Conservation (phyloP, 306 rosid species). For the Alnus rubra region DNA sequence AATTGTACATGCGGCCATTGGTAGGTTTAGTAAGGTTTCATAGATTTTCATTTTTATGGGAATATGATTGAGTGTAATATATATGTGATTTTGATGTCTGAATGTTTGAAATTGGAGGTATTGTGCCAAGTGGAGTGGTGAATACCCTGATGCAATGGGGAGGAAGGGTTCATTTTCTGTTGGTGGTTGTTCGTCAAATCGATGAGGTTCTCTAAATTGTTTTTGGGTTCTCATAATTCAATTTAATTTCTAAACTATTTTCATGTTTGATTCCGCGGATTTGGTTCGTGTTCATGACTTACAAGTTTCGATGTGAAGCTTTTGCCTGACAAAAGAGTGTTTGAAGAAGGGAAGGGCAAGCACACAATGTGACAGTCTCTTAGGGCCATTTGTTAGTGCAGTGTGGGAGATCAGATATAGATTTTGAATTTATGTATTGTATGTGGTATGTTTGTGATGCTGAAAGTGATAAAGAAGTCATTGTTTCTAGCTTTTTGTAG, state of each 20-base stretch:
- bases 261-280: background rate
- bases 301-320: background rate
- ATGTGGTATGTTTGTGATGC: slow-evolving; percentile 13
- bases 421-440: background rate
- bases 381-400: slow-evolving; percentile 15
- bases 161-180: slow-evolving; percentile 75
- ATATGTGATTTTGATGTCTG: background rate
- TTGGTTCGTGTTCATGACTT: no score
- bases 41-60: background rate
- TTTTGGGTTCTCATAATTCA: slow-evolving; percentile 2
- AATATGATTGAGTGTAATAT: background rate
- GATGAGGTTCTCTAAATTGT: slow-evolving; percentile 52
- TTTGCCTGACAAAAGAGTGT: background rate
- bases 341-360: background rate
- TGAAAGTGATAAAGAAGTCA: background rate
- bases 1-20: slow-evolving; percentile 81
- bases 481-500: slow-evolving; percentile 35
- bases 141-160: slow-evolving; percentile 96
- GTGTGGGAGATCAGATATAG: background rate
- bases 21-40: slow-evolving; percentile 38
- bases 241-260: background rate
- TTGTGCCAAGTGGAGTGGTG: slow-evolving; percentile 85
- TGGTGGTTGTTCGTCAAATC: slow-evolving; percentile 53
- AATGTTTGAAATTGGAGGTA: slow-evolving; percentile 45
- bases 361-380: background rate